Base-by-base conservation (phyloP, 768 basidiomycete genomes). In the Auriscalpium vulgare region DNA sequence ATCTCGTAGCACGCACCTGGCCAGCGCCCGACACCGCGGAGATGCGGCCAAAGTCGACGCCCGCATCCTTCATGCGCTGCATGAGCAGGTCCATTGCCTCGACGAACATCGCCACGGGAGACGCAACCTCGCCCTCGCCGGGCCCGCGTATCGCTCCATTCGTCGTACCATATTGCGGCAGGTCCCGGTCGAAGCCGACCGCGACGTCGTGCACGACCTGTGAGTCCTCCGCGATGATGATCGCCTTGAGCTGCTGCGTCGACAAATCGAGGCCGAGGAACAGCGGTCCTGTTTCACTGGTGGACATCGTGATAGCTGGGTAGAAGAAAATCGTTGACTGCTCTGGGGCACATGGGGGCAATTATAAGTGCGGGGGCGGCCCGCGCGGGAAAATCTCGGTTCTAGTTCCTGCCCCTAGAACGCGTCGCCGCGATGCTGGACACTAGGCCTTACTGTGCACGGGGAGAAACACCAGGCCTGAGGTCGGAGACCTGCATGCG, bases 241-340 rank as follows among this genome's bases (percentile, higher is more conserved):
- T 78, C 0, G 85, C 89, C 69, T 95, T 90, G 54, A 91, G 76
- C 60, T 85, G 84, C 66, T 95, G 92, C 0, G 91, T 94, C 2
- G 88, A 91, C 40, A 92, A 79, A 69, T 94, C 91, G 53, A 93
- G 79, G 13, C 91, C 91, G 21, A 93, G 83, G 67, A 90, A 91
- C 40, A 75, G 72, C 13, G 72, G 71, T 7, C 49, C 51, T 19
- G 14, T 23, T 9, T 53, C 52, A 13, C 29, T 37, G 9, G 13
- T 19, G 23, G 59, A 53, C 59, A 60, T 60, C 44, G 36, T 29
- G 29, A 29, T 29, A 29, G 29, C 29, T 35, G 38, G 21, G 50
- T 7, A 29, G 21, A 49, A 34, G 19, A 49, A 29, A 49, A 16
- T 23, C 17, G 47, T 34, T 9, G 23, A 21, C 17, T 1, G 16